Conservation (phyloP, 805 yeast species). For the Metschnikowia picachoensis region DNA sequence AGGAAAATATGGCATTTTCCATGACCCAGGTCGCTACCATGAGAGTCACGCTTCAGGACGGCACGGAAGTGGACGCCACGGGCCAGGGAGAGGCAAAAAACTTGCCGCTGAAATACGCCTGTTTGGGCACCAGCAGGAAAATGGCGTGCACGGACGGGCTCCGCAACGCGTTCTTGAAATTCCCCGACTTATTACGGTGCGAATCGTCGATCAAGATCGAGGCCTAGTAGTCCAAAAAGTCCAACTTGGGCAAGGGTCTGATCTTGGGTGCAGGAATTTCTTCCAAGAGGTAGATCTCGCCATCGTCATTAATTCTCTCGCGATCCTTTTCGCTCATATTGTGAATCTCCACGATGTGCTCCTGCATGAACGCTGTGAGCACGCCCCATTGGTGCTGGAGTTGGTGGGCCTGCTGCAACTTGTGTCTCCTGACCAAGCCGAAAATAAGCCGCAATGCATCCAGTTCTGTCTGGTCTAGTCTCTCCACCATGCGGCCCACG, state of each 20-base stretch:
- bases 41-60: constrained; percentile 40
- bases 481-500: constrained; percentile 80
- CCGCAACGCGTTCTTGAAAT: constrained; percentile 38
- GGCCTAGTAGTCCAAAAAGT: constrained; percentile 53
- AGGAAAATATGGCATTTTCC: constrained; percentile 19
- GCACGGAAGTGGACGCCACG: constrained; percentile 32
- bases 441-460: constrained; percentile 76
- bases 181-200: constrained; percentile 16
- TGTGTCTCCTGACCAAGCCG: constrained; percentile 67
- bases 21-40: constrained; percentile 28
- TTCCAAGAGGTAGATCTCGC: constrained; percentile 72
- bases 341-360: constrained; percentile 72
- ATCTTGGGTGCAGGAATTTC: constrained; percentile 72
- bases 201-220: constrained; percentile 6
- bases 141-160: constrained; percentile 47
- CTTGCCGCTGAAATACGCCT: constrained; percentile 30
- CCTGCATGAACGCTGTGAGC: constrained; percentile 51
- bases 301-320: constrained; percentile 85
- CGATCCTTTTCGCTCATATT: constrained; percentile 79
- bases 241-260: constrained; percentile 55
- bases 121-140: constrained; percentile 41
- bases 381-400: constrained; percentile 66
- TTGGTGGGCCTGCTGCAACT: constrained; percentile 76
- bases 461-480: constrained; percentile 66
- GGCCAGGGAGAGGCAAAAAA: constrained; percentile 39